These are phyloP conservation scores for Fraxinus quadrangulata DNA, from an alignment of 257 asterid species.

Conservation along the genomic window DNA sequence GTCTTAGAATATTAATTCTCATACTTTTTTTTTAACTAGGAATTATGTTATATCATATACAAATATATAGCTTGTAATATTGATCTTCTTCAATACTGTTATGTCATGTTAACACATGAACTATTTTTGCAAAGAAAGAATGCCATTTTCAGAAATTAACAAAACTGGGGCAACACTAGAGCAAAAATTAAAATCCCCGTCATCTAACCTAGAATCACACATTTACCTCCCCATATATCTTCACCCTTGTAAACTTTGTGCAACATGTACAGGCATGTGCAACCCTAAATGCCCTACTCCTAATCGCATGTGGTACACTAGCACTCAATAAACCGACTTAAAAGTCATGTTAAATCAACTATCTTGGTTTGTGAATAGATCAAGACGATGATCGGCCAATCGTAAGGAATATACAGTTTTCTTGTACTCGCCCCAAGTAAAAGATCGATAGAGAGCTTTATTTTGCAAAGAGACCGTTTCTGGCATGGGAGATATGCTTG, in stretches of 20 bases:
- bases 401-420: conserved; percentile 45
- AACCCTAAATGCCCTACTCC: conserved; percentile 21
- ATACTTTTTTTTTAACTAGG: not conserved
- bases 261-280: conserved; percentile 1
- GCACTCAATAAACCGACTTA: not conserved
- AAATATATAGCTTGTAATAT: not conserved
- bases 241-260: not conserved
- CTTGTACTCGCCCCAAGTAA: conserved; percentile 77
- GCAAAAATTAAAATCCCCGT: conserved; percentile 15
- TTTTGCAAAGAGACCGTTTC: conserved; percentile 17
- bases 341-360: not conserved
- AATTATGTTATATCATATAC: not conserved
- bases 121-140: not conserved
- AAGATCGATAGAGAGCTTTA: conserved; percentile 44
- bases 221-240: not conserved
- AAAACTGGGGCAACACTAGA: conserved; percentile 8
- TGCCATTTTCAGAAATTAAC: not conserved
- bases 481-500: conserved; percentile 45
- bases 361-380: conserved; percentile 38
- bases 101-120: not conserved
- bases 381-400: conserved; percentile 60
- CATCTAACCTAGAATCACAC: conserved; percentile 1
- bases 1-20: not conserved
- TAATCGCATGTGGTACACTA: not conserved
- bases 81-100: not conserved